Evolutionary conservation across 1,284 basidiomycete species (phyloP).

Genomic region (Phellopilus nigrolimitatus): DNA sequence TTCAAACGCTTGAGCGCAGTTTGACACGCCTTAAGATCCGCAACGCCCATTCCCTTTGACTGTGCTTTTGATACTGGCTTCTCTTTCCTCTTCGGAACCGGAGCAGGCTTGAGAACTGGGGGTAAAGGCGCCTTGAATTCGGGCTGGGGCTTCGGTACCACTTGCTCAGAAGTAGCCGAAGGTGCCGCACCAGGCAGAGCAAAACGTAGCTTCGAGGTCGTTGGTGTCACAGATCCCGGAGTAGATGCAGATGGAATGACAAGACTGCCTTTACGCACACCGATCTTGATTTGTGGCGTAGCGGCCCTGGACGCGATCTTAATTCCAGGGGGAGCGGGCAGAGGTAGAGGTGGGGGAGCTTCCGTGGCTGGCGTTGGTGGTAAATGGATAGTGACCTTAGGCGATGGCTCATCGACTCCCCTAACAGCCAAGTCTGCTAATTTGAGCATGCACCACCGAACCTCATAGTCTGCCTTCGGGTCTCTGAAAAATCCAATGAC

Average conservation of each 20-base stretch:
- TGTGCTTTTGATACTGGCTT: conserved; percentile 67
- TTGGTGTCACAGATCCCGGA: neutral
- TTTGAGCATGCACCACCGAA: conserved; percentile 89
- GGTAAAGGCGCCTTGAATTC: conserved; percentile 21
- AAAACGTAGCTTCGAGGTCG: conserved; percentile 12
- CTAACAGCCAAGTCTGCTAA: conserved; percentile 87
- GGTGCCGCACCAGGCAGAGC: conserved; percentile 2
- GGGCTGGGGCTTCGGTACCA: conserved; percentile 30
- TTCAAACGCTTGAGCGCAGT: conserved; percentile 82
- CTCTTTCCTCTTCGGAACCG: conserved; percentile 36
- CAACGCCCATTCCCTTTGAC: conserved; percentile 73
- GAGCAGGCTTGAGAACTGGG: conserved; percentile 1
- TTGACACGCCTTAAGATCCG: conserved; percentile 78
- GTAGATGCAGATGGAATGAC: conserved; percentile 5
- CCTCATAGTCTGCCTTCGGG: conserved; percentile 76
- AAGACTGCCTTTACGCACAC: conserved; percentile 17
- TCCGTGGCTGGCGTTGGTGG: conserved; percentile 74
- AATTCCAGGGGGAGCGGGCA: conserved; percentile 25
- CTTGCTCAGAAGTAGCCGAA: conserved; percentile 27
- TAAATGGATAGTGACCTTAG: conserved; percentile 81
- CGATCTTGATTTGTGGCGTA: conserved; percentile 38
- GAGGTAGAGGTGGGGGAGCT: conserved; percentile 41
- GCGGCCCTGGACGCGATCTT: conserved; percentile 45
- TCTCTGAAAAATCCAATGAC: no score
- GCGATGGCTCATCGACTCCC: conserved; percentile 77